A percentile compares a stretch with the other conserved stretches of the same genome.
phyloP scores from a whole-genome alignment of 2,329 filamentous ascomycete species.

The Zasmidium angulare region DNA sequence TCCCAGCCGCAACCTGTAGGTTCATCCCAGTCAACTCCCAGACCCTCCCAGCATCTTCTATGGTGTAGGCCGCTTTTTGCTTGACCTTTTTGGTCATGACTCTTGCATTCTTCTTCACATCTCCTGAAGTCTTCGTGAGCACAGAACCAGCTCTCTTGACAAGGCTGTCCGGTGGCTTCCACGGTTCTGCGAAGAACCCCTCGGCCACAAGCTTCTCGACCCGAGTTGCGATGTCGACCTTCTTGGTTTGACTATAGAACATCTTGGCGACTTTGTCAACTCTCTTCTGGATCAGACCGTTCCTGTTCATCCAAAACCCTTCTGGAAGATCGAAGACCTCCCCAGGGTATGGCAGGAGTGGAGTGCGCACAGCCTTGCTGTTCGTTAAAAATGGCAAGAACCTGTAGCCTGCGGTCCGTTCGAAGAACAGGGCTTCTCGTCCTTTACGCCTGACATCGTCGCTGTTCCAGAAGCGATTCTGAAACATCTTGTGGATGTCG shows the following conservation, averaged over 20 bases:
- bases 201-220: no score
- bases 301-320: not conserved
- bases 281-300: not conserved
- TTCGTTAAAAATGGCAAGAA: not conserved
- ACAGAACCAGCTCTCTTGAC: no score
- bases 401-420: not conserved
- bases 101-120: no score
- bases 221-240: conserved; percentile 29
- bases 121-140: no score
- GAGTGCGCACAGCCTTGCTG: not conserved
- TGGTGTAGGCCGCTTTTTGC: no score
- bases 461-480: not conserved
- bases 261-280: not conserved
- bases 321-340: not conserved
- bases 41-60: no score
- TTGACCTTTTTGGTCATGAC: no score
- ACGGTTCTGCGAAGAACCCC: no score
- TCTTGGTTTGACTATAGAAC: conserved; percentile 4
- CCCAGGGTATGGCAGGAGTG: not conserved
- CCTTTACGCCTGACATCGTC: not conserved
- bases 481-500: not conserved
- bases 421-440: not conserved
- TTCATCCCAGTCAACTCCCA: no score
- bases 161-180: no score
- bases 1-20: no score